Evolutionary conservation across 306 rosid species (phyloP).

Genomic region (Cyamopsis tetragonoloba): DNA sequence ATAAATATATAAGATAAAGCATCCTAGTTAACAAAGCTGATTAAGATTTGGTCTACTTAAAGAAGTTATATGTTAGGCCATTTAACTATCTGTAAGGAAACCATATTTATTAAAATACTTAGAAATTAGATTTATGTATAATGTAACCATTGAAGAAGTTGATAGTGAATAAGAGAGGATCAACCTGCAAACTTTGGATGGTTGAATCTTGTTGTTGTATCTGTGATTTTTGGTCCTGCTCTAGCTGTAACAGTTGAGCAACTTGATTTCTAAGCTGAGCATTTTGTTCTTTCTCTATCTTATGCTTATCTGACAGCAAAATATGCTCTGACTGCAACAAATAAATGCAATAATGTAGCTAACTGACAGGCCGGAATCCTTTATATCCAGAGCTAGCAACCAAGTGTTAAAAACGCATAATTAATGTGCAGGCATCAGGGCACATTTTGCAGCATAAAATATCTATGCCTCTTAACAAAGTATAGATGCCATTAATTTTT

Average conservation of each 20-base stretch:
- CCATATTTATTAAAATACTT: not conserved
- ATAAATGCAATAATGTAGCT: slow-evolving; percentile 28
- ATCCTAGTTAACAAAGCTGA: not conserved
- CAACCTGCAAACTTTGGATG: slow-evolving; percentile 78
- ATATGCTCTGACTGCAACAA: slow-evolving; percentile 79
- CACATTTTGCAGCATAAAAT: not conserved
- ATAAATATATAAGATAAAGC: slow-evolving; percentile 11
- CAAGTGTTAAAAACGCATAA: slow-evolving; percentile 1
- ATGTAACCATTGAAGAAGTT: slow-evolving; percentile 7
- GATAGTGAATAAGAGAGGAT: slow-evolving; percentile 16
- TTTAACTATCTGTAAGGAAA: slow-evolving; percentile 8
- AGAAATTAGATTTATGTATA: not conserved
- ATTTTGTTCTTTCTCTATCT: slow-evolving; percentile 86
- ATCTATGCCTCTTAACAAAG: slow-evolving; percentile 8
- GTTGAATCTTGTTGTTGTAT: slow-evolving; percentile 74
- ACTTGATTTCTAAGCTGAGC: slow-evolving; percentile 86
- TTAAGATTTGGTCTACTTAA: not conserved
- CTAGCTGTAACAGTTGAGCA: slow-evolving; percentile 75
- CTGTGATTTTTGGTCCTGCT: slow-evolving; percentile 80
- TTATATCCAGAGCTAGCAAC: slow-evolving; percentile 8
- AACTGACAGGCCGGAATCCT: slow-evolving; percentile 25
- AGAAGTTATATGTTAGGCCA: not conserved
- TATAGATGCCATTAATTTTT: not conserved
- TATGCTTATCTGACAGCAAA: slow-evolving; percentile 66
- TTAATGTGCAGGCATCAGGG: not conserved